Evolutionary conservation across 2,329 filamentous ascomycete genomes (phyloP), one percentile per base, ranked within the genome.

Genomic region (Hypoxylon sp.): DNA sequence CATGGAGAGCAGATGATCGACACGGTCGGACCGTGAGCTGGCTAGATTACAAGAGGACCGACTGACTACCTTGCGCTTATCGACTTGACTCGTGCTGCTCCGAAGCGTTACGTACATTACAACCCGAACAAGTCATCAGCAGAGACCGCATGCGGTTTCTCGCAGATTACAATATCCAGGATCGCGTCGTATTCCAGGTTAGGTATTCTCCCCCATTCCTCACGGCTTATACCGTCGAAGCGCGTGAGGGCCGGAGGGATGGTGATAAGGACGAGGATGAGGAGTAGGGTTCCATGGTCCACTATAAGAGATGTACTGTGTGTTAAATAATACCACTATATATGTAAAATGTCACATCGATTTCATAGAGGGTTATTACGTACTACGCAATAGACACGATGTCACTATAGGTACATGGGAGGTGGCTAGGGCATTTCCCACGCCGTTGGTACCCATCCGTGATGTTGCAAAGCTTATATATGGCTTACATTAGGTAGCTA

Each of bases 1-100:
- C 58, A 56, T 61, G 58, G 55, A 65, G 57, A 59, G 62, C 39
- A 46, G 58, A 58, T 55, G 62, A 59, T 60, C 65, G 58, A 67
- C 65, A 59, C 32, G 44, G 55, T 41, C 37, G 37, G 37, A 41
- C 43, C 32, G 53, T 63, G 56, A 47, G 59, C 55, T 60, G 64
- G 56, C 59, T 30, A 59, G 56, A 60, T 66, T 53, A 34, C 52
- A 51, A 52, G 49, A 13, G n/a, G n/a, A n/a, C n/a, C n/a, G n/a
- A 41, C 37, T 17, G 17, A 19, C 15, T 41, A 41, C 7, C 37
- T 41, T 41, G 39, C 43, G 54, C 47, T 54, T 49, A 17, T 48
- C 26, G 22, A 48, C 41, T 59, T 64, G 48, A 64, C 64, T 67
- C 58, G 62, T 49, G 44, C 56, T 51, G 32, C 52, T 32, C 46